Conservation (phyloP, 2,329 filamentous ascomycete genomes). For the Tympanopsis confertula region DNA sequence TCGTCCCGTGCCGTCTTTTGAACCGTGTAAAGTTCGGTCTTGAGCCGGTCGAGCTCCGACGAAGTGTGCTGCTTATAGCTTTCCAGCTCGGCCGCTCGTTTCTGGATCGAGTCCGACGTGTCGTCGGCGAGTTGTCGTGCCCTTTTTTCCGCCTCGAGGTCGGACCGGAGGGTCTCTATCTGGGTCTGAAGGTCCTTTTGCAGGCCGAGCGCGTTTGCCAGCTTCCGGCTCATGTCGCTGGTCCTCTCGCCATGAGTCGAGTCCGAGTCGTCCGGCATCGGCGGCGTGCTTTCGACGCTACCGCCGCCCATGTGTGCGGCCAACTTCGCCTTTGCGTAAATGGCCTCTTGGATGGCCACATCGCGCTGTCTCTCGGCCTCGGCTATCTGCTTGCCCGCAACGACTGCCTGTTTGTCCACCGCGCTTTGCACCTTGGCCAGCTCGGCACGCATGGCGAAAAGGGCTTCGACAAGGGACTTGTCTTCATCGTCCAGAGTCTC, state of each 20-base stretch:
- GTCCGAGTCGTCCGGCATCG: slow-evolving; percentile 49
- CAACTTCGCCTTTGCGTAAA: slow-evolving; percentile 86
- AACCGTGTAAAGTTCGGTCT: slow-evolving; percentile 70
- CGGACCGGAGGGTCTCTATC: slow-evolving; percentile 54
- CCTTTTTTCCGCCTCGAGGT: slow-evolving; percentile 71
- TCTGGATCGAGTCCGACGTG: slow-evolving; percentile 70
- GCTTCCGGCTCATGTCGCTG: slow-evolving; percentile 66
- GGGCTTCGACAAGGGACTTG: slow-evolving; percentile 78
- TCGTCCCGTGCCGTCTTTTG: slow-evolving; percentile 74
- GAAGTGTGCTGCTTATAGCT: slow-evolving; percentile 72
- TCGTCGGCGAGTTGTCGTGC: slow-evolving; percentile 81
- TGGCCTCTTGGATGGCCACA: slow-evolving; percentile 83
- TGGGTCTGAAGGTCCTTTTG: slow-evolving; percentile 75
- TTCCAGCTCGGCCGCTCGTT: slow-evolving; percentile 74
- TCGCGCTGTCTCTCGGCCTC: slow-evolving; percentile 92
- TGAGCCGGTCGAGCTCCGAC: slow-evolving; percentile 73
- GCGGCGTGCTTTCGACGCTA: slow-evolving; percentile 48
- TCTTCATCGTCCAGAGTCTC: slow-evolving; percentile 88
- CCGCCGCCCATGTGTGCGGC: slow-evolving; percentile 60
- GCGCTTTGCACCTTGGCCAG: slow-evolving; percentile 79
- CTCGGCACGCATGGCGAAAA: slow-evolving; percentile 82
- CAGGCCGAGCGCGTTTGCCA: slow-evolving; percentile 66
- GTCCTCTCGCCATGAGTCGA: slow-evolving; percentile 46
- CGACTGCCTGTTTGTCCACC: slow-evolving; percentile 75
- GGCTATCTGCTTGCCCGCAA: slow-evolving; percentile 79